Conservation (phyloP, 352 stramenopile genomes). For the Pythium inflatum region DNA sequence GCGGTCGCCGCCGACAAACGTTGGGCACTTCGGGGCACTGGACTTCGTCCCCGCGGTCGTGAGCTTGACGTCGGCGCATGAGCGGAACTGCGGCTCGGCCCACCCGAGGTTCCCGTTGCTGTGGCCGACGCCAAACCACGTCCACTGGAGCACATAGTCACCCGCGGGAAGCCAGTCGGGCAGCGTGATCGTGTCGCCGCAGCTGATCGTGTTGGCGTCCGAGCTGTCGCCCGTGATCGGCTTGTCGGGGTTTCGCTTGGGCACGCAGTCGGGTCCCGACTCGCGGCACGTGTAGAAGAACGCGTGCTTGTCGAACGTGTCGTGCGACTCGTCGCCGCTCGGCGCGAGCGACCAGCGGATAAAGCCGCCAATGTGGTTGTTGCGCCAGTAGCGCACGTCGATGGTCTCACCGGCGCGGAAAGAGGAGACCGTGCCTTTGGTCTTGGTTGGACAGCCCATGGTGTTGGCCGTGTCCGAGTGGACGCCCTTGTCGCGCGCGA, state of each 20-base stretch:
- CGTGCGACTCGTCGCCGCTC: conserved; percentile 29
- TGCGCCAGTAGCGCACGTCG: conserved; percentile 37
- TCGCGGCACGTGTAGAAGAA: conserved; percentile 42
- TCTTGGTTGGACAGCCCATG: conserved; percentile 19
- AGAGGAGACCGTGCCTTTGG: conserved; percentile 14
- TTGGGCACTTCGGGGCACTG: conserved; percentile 14
- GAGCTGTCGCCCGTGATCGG: conserved; percentile 18
- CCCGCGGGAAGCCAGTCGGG: conserved; percentile 24
- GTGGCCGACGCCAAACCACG: conserved; percentile 21
- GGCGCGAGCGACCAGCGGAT: conserved; percentile 36
- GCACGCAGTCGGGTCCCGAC: conserved; percentile 28
- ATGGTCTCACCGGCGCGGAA: conserved; percentile 28
- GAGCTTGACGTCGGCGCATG: conserved; percentile 30
- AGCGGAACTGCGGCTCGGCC: conserved; percentile 23
- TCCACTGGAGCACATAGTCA: conserved; percentile 35
- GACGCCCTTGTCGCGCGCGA: conserved; percentile 4
- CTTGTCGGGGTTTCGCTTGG: conserved; percentile 17
- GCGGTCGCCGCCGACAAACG: conserved; percentile 30
- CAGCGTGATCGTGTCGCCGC: conserved; percentile 31
- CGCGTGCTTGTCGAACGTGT: conserved; percentile 31
- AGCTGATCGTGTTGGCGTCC: conserved; percentile 8
- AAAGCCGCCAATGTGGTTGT: conserved; percentile 44
- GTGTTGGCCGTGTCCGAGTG: neutral
- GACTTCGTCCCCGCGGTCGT: conserved; percentile 9
- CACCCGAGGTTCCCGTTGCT: conserved; percentile 23